These are phyloP conservation scores for Eugenia klotzschiana DNA, from an alignment of 441 rosid species.

Conservation along the genomic window DNA sequence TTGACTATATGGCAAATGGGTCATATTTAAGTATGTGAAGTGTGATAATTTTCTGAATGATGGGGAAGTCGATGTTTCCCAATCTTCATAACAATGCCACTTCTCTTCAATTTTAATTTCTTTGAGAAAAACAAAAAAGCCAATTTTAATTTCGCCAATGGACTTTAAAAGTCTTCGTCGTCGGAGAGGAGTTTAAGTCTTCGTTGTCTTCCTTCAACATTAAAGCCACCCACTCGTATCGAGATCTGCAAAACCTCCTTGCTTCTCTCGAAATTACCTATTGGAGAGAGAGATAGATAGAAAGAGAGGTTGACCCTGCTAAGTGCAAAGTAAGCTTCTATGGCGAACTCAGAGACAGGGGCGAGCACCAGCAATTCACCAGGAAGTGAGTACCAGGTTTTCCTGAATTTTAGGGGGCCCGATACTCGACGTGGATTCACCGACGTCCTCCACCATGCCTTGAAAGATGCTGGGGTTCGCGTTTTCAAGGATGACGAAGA, in stretches of 20 bases:
- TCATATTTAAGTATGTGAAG: too few species aligned
- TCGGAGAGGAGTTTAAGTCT: neutral
- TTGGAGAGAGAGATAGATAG: too few species aligned
- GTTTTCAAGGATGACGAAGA: neutral
- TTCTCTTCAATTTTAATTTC: too few species aligned
- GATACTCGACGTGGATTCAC: neutral
- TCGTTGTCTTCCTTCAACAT: too few species aligned
- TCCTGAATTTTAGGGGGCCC: neutral
- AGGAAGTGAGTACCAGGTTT: neutral
- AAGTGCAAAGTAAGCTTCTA: neutral
- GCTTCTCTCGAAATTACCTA: neutral
- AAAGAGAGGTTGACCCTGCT: neutral
- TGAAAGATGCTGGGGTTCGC: neutral
- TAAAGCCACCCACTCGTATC: neutral
- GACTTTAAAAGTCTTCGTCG: too few species aligned
- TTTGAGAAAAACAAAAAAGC: too few species aligned
- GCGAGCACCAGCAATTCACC: neutral
- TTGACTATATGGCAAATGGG: too few species aligned
- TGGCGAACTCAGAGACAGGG: neutral
- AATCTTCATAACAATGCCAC: too few species aligned
- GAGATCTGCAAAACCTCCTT: neutral
- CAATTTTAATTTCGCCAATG: too few species aligned
- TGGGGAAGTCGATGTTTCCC: too few species aligned
- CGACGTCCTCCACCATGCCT: neutral
- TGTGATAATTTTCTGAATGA: too few species aligned